Evolutionary conservation across 352 stramenopile species (phyloP).

Genomic region (Globisporangium alternatum): DNA sequence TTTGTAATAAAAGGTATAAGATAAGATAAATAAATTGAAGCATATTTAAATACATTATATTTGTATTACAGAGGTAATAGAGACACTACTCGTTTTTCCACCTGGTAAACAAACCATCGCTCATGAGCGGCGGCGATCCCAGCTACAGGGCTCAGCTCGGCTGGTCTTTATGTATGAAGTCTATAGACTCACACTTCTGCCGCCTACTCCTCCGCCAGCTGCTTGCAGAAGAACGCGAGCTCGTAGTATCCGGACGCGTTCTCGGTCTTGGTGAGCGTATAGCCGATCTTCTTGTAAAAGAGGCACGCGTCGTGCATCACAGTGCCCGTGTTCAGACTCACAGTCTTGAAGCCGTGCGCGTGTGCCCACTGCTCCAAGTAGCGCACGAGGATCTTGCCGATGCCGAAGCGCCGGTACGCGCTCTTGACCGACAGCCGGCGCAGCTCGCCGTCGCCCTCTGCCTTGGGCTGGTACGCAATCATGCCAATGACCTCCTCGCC

Average conservation of each 20-base stretch:
- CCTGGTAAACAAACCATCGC: too few relatives aligned
- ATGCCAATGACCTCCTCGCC: constrained; percentile 14
- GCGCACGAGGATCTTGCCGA: constrained; percentile 22
- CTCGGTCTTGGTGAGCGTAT: constrained; percentile 15
- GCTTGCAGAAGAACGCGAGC: constrained; percentile 20
- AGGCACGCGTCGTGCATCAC: constrained; percentile 14
- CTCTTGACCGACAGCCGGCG: constrained; percentile 27
- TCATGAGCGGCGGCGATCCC: too few relatives aligned
- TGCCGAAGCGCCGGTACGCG: constrained; percentile 21
- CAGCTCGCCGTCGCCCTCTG: constrained; percentile 21
- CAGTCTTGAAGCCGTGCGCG: constrained; percentile 6
- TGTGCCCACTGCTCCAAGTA: constrained; percentile 21
- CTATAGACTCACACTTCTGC: too few relatives aligned
- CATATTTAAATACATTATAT: too few relatives aligned
- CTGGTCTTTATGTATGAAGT: too few relatives aligned
- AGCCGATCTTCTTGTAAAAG: constrained; percentile 17
- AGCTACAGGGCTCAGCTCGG: too few relatives aligned
- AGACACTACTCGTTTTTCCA: too few relatives aligned
- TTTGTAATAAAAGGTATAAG: too few relatives aligned
- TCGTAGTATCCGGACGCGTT: constrained; percentile 11
- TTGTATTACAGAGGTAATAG: too few relatives aligned
- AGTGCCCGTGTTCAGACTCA: constrained; percentile 19
- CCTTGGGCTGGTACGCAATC: constrained; percentile 23
- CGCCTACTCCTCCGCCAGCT: neutral
- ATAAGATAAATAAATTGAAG: too few relatives aligned